Percentiles rank a stretch among this genome's conserved stretches.
Evolutionary conservation across 257 asterid genomes (phyloP).

Genomic region (Fraxinus quadrangulata): DNA sequence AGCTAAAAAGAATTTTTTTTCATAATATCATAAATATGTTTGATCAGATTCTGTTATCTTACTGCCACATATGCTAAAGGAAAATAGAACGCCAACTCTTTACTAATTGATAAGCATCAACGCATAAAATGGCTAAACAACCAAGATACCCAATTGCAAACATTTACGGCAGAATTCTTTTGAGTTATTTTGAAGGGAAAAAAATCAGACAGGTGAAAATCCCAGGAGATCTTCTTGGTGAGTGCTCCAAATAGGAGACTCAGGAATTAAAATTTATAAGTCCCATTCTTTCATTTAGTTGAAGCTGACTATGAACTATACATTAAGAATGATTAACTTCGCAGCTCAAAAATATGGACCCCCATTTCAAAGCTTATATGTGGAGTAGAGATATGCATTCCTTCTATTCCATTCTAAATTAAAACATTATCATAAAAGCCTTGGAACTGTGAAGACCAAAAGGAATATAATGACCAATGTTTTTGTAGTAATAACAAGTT

Average conservation of each 20-base stretch:
- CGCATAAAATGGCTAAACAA: not conserved
- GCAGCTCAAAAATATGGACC: not conserved
- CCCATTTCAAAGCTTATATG: not conserved
- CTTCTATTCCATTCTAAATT: not conserved
- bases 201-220: not conserved
- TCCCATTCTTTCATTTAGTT: not conserved
- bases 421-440: not conserved
- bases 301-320: not conserved
- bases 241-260: not conserved
- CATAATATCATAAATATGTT: too few relatives aligned
- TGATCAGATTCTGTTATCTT: too few relatives aligned
- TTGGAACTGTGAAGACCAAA: not conserved
- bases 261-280: not conserved
- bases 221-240: not conserved
- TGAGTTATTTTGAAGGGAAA: not conserved
- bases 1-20: not conserved
- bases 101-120: not conserved
- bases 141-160: not conserved
- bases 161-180: not conserved
- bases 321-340: not conserved
- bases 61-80: not conserved
- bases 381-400: not conserved
- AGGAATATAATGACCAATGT: not conserved
- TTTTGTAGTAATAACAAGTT: not conserved
- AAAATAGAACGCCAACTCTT: not conserved